phyloP scores from a whole-genome alignment of 2,329 filamentous ascomycete species.

The Phyllosticta citribraziliensis region DNA sequence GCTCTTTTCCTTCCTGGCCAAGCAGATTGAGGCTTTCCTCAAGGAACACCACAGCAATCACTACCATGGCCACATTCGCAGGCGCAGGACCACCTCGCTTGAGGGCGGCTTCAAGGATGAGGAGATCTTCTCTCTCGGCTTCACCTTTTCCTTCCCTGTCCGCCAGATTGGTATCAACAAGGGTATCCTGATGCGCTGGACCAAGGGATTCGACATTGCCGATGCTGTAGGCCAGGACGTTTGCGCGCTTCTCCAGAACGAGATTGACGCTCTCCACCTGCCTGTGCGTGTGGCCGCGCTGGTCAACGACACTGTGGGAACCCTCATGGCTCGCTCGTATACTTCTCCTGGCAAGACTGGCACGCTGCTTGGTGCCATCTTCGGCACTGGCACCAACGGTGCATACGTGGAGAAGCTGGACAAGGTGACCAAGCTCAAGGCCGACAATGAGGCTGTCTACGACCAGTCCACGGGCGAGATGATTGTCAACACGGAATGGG shows the following conservation, averaged over 20 bases:
- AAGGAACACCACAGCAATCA: slow-evolving; percentile 79
- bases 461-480: slow-evolving; percentile 80
- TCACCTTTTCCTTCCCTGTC: slow-evolving; percentile 97
- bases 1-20: slow-evolving; percentile 84
- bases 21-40: slow-evolving; percentile 84
- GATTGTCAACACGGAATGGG: slow-evolving; percentile 98
- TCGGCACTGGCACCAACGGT: slow-evolving; percentile 94
- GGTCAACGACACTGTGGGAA: slow-evolving; percentile 96
- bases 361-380: slow-evolving; percentile 90
- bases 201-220: slow-evolving; percentile 95
- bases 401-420: slow-evolving; percentile 89
- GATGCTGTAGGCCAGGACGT: slow-evolving; percentile 93
- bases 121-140: slow-evolving; percentile 86
- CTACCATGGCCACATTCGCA: slow-evolving; percentile 60
- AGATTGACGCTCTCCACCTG: slow-evolving; percentile 77
- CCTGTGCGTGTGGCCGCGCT: slow-evolving; percentile 92
- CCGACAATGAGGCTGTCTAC: slow-evolving; percentile 45
- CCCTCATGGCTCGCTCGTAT: slow-evolving; percentile 94
- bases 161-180: slow-evolving; percentile 92
- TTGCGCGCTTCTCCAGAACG: slow-evolving; percentile 75
- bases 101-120: slow-evolving; percentile 56
- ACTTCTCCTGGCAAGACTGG: slow-evolving; percentile 79
- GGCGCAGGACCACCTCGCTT: slow-evolving; percentile 51
- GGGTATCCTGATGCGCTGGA: slow-evolving; percentile 90
- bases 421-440: slow-evolving; percentile 67